Evolutionary conservation across 1,284 basidiomycete species (phyloP).

Genomic region (Leccinum fallax): DNA sequence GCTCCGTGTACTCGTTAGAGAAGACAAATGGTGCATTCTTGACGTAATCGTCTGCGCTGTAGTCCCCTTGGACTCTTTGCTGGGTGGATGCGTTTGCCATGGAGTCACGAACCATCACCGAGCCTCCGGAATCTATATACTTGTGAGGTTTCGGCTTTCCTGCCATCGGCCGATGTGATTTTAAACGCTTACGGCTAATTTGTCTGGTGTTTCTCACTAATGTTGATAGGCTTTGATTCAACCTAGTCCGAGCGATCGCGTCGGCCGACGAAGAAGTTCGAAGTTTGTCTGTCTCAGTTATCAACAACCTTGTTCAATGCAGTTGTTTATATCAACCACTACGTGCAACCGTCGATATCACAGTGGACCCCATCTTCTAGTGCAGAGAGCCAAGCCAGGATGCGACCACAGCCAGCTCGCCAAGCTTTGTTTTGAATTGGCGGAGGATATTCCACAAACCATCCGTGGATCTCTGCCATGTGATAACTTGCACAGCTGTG

Average conservation of each 20-base stretch:
- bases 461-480: neutral
- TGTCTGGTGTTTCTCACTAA: neutral
- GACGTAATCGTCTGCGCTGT: constrained; percentile 61
- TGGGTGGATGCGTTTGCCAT: constrained; percentile 15
- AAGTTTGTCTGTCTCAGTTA: neutral
- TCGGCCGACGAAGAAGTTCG: constrained; percentile 26
- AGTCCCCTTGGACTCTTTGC: constrained; percentile 26
- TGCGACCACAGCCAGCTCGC: neutral
- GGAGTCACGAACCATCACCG: neutral
- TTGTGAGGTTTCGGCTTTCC: constrained; percentile 18
- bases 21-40: constrained; percentile 72
- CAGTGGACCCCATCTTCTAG: neutral
- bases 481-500: neutral
- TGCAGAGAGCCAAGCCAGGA: neutral
- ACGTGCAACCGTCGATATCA: no score
- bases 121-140: constrained; percentile 7
- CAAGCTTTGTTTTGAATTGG: no score
- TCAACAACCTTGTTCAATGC: neutral
- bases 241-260: neutral
- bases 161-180: constrained; percentile 26
- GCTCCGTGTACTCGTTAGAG: constrained; percentile 60
- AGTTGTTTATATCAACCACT: neutral
- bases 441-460: neutral
- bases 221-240: neutral
- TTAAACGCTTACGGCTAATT: neutral